Conservation (phyloP, 106 monocot genomes). For the Agapanthus africanus region DNA sequence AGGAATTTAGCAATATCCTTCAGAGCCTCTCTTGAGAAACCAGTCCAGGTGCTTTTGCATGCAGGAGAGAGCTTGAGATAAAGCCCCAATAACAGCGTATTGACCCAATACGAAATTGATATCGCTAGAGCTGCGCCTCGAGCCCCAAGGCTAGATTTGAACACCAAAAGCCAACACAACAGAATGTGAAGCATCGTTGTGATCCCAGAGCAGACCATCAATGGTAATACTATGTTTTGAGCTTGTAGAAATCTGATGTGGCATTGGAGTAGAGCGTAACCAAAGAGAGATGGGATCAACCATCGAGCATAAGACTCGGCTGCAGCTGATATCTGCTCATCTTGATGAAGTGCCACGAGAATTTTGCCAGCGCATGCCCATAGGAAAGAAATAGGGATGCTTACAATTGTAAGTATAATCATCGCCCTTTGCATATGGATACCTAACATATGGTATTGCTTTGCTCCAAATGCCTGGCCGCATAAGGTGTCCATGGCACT, state of each 20-base stretch:
- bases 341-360: slow-evolving; percentile 46
- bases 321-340: slow-evolving; percentile 27
- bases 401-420: slow-evolving; percentile 39
- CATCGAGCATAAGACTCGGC: slow-evolving; percentile 3
- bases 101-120: slow-evolving; percentile 17
- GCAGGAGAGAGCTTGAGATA: slow-evolving; percentile 13
- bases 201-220: slow-evolving; percentile 12
- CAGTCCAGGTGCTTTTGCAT: slow-evolving; percentile 29
- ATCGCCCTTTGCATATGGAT: slow-evolving; percentile 62
- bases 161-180: slow-evolving; percentile 22
- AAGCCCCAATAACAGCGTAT: background rate
- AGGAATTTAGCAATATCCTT: slow-evolving; percentile 17
- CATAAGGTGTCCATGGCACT: slow-evolving; percentile 83
- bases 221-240: slow-evolving; percentile 26
- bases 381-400: slow-evolving; percentile 46
- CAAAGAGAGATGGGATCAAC: slow-evolving; percentile 16
- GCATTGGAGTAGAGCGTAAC: slow-evolving; percentile 8
- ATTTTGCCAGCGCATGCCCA: slow-evolving; percentile 58
- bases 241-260: slow-evolving; percentile 17
- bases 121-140: slow-evolving; percentile 14
- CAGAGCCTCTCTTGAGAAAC: slow-evolving; percentile 32
- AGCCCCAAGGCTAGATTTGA: slow-evolving; percentile 6
- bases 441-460: slow-evolving; percentile 54
- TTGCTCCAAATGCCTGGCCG: slow-evolving; percentile 76
- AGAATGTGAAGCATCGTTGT: slow-evolving; percentile 15